Evolutionary conservation across 495 filamentous ascomycete species (phyloP).

Genomic region (Amphirosellinia nigrospora): DNA sequence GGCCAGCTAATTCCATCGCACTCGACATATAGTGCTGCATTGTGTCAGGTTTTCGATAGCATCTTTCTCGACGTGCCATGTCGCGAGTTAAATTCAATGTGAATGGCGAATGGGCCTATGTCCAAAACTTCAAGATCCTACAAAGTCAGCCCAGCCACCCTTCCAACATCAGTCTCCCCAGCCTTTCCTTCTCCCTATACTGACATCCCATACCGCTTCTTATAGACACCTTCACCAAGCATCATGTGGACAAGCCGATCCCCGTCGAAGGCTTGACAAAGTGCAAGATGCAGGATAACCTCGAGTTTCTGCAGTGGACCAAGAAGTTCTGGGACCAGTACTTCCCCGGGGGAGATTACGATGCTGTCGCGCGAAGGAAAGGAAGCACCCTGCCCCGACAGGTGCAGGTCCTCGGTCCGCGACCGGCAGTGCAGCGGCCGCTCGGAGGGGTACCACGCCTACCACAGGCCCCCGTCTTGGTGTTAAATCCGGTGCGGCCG

Average conservation of each 20-base stretch:
- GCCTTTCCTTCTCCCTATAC: constrained; percentile 24
- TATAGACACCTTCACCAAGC: constrained; percentile 80
- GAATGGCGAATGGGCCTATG: constrained; percentile 94
- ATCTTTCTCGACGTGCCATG: constrained; percentile 99
- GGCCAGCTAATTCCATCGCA: constrained; percentile 25
- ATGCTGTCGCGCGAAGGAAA: constrained; percentile 84
- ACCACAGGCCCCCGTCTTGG: constrained; percentile 63
- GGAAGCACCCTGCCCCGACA: constrained; percentile 66
- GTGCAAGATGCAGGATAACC: constrained; percentile 99
- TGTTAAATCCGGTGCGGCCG: constrained; percentile 55
- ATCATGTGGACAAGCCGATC: constrained; percentile 83
- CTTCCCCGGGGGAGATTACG: constrained; percentile 95
- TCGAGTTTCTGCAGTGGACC: constrained; percentile 96
- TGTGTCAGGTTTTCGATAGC: constrained; percentile 97
- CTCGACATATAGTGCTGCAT: constrained; percentile 71
- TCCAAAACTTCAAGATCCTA: constrained; percentile 96
- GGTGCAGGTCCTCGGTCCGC: constrained; percentile 36
- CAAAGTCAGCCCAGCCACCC: constrained; percentile 70
- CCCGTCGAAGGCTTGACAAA: constrained; percentile 89
- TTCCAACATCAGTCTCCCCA: background rate
- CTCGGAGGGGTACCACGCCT: constrained; percentile 73
- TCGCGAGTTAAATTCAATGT: constrained; percentile 96
- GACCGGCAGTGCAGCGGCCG: constrained; percentile 51
- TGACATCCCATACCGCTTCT: constrained; percentile 28
- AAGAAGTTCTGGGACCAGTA: constrained; percentile 98